Base-by-base conservation (phyloP, 2,329 filamentous ascomycete genomes). In the Didymella arachidicola region DNA sequence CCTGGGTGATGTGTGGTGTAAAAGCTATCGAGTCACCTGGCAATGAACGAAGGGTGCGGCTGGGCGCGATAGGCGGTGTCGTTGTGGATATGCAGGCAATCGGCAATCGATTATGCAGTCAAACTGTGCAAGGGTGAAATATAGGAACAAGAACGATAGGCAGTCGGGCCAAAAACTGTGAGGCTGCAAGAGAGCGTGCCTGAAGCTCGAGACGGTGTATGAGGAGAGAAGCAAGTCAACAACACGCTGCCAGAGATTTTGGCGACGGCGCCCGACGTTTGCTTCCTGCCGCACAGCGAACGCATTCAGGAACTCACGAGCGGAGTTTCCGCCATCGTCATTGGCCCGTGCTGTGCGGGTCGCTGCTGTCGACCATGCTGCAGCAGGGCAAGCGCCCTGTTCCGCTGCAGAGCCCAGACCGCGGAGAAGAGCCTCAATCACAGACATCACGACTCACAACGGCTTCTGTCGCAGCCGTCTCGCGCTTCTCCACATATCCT, bases 231-330 rank as follows among this genome's bases (percentile, higher is more conserved):
- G 38, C 43, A 53, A 57, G 49, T 51, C 53, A 56, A 29, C 39
- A 57, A 36, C 34, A 54, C 39, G 48, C 16, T 29, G 48, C 41
- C 41, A 58, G 51, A 59, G 61, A 64, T 66, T 65, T 67, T 58
- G 61, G 53, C 54, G 56, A 52, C 57, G 45, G 63, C 60, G 60
- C 64, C 64, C 60, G 63, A 64, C 55, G 59, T 61, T 46, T 64
- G 44, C 57, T 64, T 51, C 49, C 43, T 53, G 51, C 53, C 65
- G 54, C 48, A 47, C 16, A 39, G 25, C 64, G 63, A 63, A 68
- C 60, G 67, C 66, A 67, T 73, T 71, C 71, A 72, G 67, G 71
- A 70, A 72, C 65, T 72, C 65, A 63, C 68, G 68, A 74, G 43
- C 50, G 45, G 56, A 59, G 56, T 47, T 56, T 54, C 56, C 45